A percentile compares a stretch with the other conserved stretches of the same genome.
Conservation (phyloP, 148 eudicot genomes). For the Vaccinium vitisidaea region DNA sequence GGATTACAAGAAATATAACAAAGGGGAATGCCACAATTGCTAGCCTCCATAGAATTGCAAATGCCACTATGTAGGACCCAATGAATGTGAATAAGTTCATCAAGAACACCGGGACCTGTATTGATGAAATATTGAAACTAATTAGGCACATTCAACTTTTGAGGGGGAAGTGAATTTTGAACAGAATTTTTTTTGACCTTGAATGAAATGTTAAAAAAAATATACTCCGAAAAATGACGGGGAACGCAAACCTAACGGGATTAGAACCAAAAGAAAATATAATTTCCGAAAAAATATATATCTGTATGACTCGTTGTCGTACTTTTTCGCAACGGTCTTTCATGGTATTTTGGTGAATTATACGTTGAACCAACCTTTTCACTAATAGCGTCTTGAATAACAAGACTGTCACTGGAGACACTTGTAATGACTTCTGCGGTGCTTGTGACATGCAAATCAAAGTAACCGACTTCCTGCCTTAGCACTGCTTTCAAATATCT, state of each 20-base stretch:
- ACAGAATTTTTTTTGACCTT: too few species aligned
- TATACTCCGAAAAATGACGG: too few species aligned
- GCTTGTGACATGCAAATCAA: constrained; percentile 67
- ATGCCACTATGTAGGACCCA: constrained; percentile 59
- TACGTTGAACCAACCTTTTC: constrained; percentile 48
- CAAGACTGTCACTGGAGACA: constrained; percentile 69
- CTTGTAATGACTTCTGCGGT: constrained; percentile 65
- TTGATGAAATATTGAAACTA: not conserved
- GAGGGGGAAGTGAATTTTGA: too few species aligned
- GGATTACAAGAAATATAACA: constrained; percentile 54
- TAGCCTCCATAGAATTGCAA: constrained; percentile 61
- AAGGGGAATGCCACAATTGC: constrained; percentile 72
- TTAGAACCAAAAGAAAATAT: too few species aligned
- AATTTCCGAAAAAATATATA: too few species aligned
- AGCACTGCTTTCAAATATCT: constrained; percentile 68
- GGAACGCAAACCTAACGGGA: too few species aligned
- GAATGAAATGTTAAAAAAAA: too few species aligned
- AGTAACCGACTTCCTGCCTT: constrained; percentile 78
- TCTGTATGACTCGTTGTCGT: too few species aligned
- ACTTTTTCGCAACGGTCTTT: too few species aligned
- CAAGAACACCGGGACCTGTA: constrained; percentile 72
- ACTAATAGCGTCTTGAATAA: constrained; percentile 74
- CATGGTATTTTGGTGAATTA: too few species aligned
- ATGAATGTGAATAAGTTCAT: constrained; percentile 65
- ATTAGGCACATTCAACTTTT: not conserved